Conservation (phyloP, 805 yeast species). For the Saccharomycopsis guyanensis region DNA sequence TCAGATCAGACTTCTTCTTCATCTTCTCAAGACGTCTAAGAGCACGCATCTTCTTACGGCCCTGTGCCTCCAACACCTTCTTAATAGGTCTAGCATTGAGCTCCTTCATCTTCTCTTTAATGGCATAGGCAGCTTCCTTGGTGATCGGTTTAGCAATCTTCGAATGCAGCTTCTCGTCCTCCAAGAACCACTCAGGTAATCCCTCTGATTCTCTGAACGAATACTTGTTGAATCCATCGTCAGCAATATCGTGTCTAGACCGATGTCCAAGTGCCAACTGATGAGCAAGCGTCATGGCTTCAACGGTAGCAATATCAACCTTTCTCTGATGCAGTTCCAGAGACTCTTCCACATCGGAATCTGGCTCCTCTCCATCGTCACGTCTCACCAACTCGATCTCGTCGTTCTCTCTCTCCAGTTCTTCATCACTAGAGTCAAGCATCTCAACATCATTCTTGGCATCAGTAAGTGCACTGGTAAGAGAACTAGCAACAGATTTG, state of each 20-base stretch:
- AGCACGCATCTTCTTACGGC: constrained; percentile 93
- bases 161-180: constrained; percentile 83
- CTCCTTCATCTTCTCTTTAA: constrained; percentile 67
- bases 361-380: constrained; percentile 41
- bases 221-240: constrained; percentile 87
- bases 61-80: constrained; percentile 97
- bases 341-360: constrained; percentile 33
- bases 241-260: constrained; percentile 76
- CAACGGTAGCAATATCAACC: constrained; percentile 82
- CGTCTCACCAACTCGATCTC: constrained; percentile 26
- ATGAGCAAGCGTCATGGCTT: constrained; percentile 97
- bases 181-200: constrained; percentile 94
- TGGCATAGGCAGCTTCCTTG: constrained; percentile 80
- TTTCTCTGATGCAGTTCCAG: constrained; percentile 47
- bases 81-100: constrained; percentile 96
- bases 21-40: constrained; percentile 76
- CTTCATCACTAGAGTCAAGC: constrained; percentile 37
- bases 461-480: constrained; percentile 22
- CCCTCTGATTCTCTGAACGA: constrained; percentile 88
- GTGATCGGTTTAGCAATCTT: constrained; percentile 88
- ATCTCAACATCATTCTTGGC: constrained; percentile 29
- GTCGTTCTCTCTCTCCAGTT: constrained; percentile 24
- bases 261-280: constrained; percentile 86
- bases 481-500: constrained; percentile 19
- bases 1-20: constrained; percentile 86